Base-by-base conservation (phyloP, 495 filamentous ascomycete species). In the Penicillium pancosmium region DNA sequence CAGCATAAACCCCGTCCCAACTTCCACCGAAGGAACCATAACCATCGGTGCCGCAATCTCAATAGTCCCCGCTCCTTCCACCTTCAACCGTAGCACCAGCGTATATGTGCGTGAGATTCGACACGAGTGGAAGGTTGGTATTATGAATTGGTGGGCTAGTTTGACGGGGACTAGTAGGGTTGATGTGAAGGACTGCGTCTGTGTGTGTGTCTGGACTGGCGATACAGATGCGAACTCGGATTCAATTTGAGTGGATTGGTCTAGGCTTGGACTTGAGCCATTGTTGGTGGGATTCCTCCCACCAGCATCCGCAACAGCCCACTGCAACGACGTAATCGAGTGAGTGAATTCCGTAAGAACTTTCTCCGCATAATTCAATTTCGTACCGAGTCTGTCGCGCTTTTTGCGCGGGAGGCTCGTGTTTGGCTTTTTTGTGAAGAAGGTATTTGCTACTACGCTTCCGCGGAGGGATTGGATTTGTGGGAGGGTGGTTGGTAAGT, bases 261-360 rank as follows among this genome's bases (percentile, higher is more conserved):
- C 6, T 4, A 7, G 12, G 8, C 12, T 38, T 38, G 11, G 36
- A 15, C 11, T 38, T 13, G 34, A 5, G 36, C 10, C 11, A 12
- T 38, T n/a, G 36, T n/a, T n/a, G n/a, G n/a, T n/a, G n/a, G n/a
- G n/a, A n/a, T n/a, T n/a, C n/a, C n/a, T n/a, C n/a, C n/a, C 19
- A 21, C 19, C 19, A 21, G 1, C 19, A 21, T 2, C 19, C 19
- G 19, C 3, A 15, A 12, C 36, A 38, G 15, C 36, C 36, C 36
- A 38, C 10, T 12, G 11, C 36, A n/a, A n/a, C 1, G 36, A 38
- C 0, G 41, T 44, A 44, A 44, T 44, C 16, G 41, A 12, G 16
- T 44, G 41, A 7, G 41, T 44, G 41, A 44, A 44, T 44, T 44
- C 41, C n/a, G 41, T 44, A 4, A 44, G 41, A 16, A 44, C n/a